Evolutionary conservation across 1,139 yeast genomes (phyloP).

Genomic region (Pichia sp.): DNA sequence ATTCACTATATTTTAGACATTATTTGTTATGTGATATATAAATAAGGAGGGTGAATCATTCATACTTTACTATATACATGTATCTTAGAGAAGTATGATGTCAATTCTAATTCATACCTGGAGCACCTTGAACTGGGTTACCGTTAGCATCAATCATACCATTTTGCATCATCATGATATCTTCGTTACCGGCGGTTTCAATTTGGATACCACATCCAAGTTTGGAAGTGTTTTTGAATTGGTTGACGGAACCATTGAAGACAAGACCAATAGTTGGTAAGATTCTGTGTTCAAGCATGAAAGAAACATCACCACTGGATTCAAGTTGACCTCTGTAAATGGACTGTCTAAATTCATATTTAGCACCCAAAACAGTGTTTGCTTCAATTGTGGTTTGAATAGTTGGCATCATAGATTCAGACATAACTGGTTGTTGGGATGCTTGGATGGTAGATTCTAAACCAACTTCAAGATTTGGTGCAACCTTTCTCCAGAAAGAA

Average conservation of each 20-base stretch:
- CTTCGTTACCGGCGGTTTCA: conserved; percentile 91
- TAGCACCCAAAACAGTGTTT: conserved; percentile 90
- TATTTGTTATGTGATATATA: too few relatives aligned
- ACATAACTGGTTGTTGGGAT: conserved; percentile 69
- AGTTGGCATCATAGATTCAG: conserved; percentile 61
- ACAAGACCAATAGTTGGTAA: conserved; percentile 84
- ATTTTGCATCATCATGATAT: conserved; percentile 67
- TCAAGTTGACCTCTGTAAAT: conserved; percentile 94
- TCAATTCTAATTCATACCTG: conserved; percentile 22
- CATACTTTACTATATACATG: neutral
- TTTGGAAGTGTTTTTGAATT: conserved; percentile 72
- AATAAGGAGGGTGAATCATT: neutral
- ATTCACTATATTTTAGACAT: too few relatives aligned
- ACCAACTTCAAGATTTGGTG: conserved; percentile 95
- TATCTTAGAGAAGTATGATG: neutral
- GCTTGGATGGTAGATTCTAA: conserved; percentile 84
- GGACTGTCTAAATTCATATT: conserved; percentile 95
- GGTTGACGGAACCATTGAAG: conserved; percentile 94
- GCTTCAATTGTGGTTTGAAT: conserved; percentile 83
- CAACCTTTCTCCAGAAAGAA: conserved; percentile 89
- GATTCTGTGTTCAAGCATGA: conserved; percentile 88
- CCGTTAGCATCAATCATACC: conserved; percentile 74
- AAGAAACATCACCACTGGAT: conserved; percentile 83
- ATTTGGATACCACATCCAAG: conserved; percentile 93
- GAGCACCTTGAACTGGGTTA: conserved; percentile 75